phyloP scores from a whole-genome alignment of 1,139 yeast species.

The Candida pseudocylindracea region DNA sequence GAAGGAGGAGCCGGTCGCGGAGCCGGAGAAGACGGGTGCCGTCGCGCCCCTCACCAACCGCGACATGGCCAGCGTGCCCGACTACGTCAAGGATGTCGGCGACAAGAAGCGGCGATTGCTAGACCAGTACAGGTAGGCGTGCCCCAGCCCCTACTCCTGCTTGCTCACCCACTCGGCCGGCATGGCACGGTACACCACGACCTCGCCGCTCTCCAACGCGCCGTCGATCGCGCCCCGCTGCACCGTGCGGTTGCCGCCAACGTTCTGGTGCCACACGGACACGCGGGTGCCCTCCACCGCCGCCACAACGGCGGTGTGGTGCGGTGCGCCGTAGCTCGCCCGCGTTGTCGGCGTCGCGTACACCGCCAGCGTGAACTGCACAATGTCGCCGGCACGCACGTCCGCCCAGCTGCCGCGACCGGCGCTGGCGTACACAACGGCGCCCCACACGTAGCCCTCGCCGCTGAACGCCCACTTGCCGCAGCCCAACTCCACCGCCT shows the following conservation, averaged over 20 bases:
- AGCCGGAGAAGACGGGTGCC: too few relatives aligned
- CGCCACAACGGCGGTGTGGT: conserved; percentile 45
- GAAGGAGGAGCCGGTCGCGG: too few relatives aligned
- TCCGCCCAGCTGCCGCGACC: conserved; percentile 8
- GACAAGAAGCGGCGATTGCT: too few relatives aligned
- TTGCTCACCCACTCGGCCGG: too few relatives aligned
- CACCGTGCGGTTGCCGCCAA: conserved; percentile 26
- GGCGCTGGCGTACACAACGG: conserved; percentile 5
- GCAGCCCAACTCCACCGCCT: conserved; percentile 36
- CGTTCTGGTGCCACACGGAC: conserved; percentile 38
- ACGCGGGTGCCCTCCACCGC: conserved; percentile 11
- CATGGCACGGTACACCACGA: too few relatives aligned
- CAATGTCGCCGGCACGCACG: conserved; percentile 18
- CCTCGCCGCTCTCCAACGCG: too few relatives aligned
- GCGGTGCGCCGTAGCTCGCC: conserved; percentile 24
- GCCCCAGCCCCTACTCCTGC: too few relatives aligned
- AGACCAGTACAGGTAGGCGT: too few relatives aligned
- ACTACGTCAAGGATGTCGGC: too few relatives aligned
- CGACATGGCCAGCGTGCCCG: too few relatives aligned
- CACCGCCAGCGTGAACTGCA: conserved; percentile 18
- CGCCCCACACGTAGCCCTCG: conserved; percentile 1
- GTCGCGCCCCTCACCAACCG: too few relatives aligned
- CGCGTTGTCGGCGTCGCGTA: conserved; percentile 13
- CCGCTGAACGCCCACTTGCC: conserved; percentile 31
- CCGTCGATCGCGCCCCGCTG: conserved; percentile 11